Evolutionary conservation across 2,329 filamentous ascomycete species (phyloP), one percentile per base, ranked within the genome.

Genomic region (Fonsecaea nubica): DNA sequence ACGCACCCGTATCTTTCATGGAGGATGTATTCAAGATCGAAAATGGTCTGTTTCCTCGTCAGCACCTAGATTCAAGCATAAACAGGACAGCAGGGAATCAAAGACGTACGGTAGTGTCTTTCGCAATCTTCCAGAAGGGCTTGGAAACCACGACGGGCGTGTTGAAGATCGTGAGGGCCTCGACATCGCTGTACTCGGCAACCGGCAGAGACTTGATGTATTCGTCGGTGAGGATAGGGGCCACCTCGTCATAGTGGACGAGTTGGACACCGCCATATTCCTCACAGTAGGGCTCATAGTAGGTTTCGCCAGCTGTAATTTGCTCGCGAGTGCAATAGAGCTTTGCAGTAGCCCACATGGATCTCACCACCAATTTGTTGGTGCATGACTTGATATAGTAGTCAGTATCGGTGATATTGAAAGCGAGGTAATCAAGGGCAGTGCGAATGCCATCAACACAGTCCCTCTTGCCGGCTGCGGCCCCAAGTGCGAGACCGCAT

Each of bases 1-100:
- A 58, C 58, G 15, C 58, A 80, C 79, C 79, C 76, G 64, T 76
- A 80, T 68, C 73, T 71, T 69, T 76, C 73, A 69, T 80, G 77
- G 1, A 62, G 75, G 68, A 74, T 74, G 77, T 62, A 75, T 73
- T 67, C 75, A 66, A 76, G 77, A 58, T 62, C 30, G 33, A 64
- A 67, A n/a, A 57, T 5, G 6, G 30, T 45, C 65, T 67, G 25
- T 32, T 32, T 18, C 32, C 15, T 30, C 15, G 57, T 65, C 50
- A 65, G 21, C 9, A 42, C 40, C 13, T 12, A 32, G 30, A 18
- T 4, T 13, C 13, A 21, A 4, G 4, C 30, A 7, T n/a, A 21
- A 21, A 25, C 21, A 54, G 21, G 35, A 42, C 64, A 58, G 32
- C 59, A 30, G 53, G 18, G 38, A 25, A 25, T 25, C 25, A 1